Evolutionary conservation across 768 basidiomycete genomes (phyloP).

Genomic region (Mycena maculata): DNA sequence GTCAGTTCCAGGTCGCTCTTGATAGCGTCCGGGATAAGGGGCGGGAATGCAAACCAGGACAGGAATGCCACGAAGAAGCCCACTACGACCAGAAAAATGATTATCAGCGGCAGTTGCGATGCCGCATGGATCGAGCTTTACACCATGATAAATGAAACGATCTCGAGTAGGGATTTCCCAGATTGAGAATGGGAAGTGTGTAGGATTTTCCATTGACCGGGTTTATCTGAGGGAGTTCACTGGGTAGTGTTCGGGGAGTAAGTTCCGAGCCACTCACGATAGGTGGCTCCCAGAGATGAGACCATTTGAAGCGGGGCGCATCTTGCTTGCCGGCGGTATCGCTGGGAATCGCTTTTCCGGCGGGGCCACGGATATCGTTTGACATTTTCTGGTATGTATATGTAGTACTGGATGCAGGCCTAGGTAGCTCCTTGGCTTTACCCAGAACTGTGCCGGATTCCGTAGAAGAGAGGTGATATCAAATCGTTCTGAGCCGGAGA

Average conservation of each 20-base stretch:
- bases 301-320: slow-evolving; percentile 46
- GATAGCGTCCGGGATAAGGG: slow-evolving; percentile 68
- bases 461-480: too few species aligned
- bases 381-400: too few species aligned
- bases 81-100: too few species aligned
- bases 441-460: too few species aligned
- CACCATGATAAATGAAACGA: slow-evolving; percentile 61
- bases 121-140: slow-evolving; percentile 3
- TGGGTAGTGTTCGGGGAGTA: background rate
- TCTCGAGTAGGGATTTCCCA: slow-evolving; percentile 58
- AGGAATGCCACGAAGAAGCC: slow-evolving; percentile 65
- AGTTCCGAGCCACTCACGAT: slow-evolving; percentile 49
- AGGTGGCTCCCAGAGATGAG: slow-evolving; percentile 48
- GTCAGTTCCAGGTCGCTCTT: slow-evolving; percentile 63
- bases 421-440: too few species aligned
- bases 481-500: too few species aligned
- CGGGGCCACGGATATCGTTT: too few species aligned
- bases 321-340: too few species aligned
- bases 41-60: slow-evolving; percentile 71
- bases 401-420: too few species aligned
- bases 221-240: too few species aligned
- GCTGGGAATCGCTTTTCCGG: too few species aligned
- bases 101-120: background rate
- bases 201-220: slow-evolving; percentile 63
- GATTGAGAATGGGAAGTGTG: slow-evolving; percentile 63